A percentile compares a stretch with the other conserved stretches of the same genome.
Conservation (phyloP, 108 stramenopile species). For the Cyclotella choctawhatcheeana region DNA sequence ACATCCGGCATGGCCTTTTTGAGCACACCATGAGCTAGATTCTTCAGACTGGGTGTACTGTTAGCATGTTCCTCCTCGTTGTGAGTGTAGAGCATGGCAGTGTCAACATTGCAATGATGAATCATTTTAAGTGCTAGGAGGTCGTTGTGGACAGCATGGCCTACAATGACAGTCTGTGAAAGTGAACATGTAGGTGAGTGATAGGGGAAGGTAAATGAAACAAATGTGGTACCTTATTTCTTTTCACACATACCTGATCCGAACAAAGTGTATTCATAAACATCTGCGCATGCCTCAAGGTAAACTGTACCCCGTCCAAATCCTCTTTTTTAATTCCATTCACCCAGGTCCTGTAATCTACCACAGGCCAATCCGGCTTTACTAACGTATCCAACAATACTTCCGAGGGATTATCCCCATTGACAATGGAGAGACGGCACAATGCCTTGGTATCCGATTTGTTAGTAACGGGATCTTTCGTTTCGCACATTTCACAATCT, state of each 20-base stretch:
- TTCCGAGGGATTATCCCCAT: constrained; percentile 84
- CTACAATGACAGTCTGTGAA: constrained; percentile 91
- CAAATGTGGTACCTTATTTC: no score
- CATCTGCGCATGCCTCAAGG: constrained; percentile 92
- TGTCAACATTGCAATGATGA: constrained; percentile 85
- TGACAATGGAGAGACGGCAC: constrained; percentile 91
- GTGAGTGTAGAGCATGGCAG: constrained; percentile 74
- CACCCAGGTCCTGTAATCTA: constrained; percentile 86
- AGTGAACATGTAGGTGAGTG: no score
- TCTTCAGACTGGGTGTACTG: constrained; percentile 73
- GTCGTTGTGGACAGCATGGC: constrained; percentile 95
- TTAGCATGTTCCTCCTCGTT: constrained; percentile 44
- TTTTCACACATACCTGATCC: constrained; percentile 39
- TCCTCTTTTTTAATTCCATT: constrained; percentile 90
- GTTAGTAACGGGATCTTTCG: constrained; percentile 87
- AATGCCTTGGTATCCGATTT: constrained; percentile 80
- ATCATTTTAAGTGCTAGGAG: constrained; percentile 86
- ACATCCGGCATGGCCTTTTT: constrained; percentile 80
- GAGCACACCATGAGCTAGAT: constrained; percentile 66
- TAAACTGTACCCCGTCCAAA: constrained; percentile 86
- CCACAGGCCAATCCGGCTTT: constrained; percentile 92
- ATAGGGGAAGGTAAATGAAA: no score
- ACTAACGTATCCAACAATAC: constrained; percentile 94
- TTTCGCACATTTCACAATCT: constrained; percentile 99
- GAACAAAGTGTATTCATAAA: constrained; percentile 93